Evolutionary conservation across 306 rosid species (phyloP).

Genomic region (Cicer arietinum): DNA sequence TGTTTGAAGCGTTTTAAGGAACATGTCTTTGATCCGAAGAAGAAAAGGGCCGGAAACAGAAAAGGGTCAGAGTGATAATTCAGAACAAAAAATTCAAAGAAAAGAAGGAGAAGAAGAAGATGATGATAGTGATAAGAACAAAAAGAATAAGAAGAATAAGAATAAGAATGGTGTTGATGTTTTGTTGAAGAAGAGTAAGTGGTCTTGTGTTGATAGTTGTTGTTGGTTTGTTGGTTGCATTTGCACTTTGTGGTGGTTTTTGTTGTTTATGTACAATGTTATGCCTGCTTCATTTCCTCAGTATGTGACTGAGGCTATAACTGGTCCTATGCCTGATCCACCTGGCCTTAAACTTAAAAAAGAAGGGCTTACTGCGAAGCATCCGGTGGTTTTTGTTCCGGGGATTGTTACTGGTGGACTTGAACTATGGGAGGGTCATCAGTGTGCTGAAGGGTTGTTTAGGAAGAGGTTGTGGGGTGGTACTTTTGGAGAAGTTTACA

Average conservation of each 20-base stretch:
- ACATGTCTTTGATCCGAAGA: constrained; percentile 66
- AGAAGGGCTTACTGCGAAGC: constrained; percentile 70
- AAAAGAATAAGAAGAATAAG: constrained; percentile 30
- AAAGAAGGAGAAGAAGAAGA: constrained; percentile 11
- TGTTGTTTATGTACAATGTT: constrained; percentile 67
- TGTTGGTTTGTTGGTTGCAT: constrained; percentile 78
- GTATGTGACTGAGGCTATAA: constrained; percentile 71
- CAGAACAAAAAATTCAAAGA: constrained; percentile 39
- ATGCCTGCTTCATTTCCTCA: constrained; percentile 84
- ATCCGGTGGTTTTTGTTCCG: constrained; percentile 85
- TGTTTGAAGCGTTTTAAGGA: constrained; percentile 27
- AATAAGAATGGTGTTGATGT: constrained; percentile 30
- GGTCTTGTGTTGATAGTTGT: constrained; percentile 79
- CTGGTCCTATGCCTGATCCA: constrained; percentile 82
- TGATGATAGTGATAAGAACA: constrained; percentile 18
- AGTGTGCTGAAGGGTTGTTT: constrained; percentile 75
- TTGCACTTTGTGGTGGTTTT: constrained; percentile 77
- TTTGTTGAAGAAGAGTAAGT: constrained; percentile 48
- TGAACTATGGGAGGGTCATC: constrained; percentile 87
- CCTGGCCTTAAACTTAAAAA: constrained; percentile 74
- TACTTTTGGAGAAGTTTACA: constrained; percentile 82
- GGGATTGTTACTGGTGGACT: constrained; percentile 88
- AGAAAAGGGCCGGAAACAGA: constrained; percentile 60
- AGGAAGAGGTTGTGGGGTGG: constrained; percentile 88
- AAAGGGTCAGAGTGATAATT: constrained; percentile 39